phyloP scores from a whole-genome alignment of 2,329 filamentous ascomycete genomes.

The Fusarium xylarioides region DNA sequence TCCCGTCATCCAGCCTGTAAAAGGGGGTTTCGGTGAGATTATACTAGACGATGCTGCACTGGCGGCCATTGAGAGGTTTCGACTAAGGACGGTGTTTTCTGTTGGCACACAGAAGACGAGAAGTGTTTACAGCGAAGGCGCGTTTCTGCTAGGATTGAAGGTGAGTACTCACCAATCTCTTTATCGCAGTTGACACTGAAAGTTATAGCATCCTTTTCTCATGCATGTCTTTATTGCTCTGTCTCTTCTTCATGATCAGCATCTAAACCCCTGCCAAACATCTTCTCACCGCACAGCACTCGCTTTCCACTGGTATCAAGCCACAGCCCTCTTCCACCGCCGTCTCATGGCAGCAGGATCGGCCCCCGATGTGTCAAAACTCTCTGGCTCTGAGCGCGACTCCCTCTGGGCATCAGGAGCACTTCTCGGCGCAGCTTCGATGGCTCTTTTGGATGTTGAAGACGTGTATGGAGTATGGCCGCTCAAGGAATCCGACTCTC shows the following conservation, averaged over 20 bases:
- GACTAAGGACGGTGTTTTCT: slow-evolving; percentile 52
- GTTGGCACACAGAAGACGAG: slow-evolving; percentile 48
- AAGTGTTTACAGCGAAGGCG: slow-evolving; percentile 48
- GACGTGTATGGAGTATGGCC: slow-evolving; percentile 64
- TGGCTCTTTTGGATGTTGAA: slow-evolving; percentile 54
- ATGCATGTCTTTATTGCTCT: slow-evolving; percentile 64
- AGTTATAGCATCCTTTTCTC: slow-evolving; percentile 57
- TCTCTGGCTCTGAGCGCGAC: slow-evolving; percentile 54
- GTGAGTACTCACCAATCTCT: slow-evolving; percentile 39
- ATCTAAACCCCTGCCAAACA: slow-evolving; percentile 43
- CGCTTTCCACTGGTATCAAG: slow-evolving; percentile 58
- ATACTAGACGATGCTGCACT: slow-evolving; percentile 47
- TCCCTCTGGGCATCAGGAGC: slow-evolving; percentile 58
- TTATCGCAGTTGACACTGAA: background rate
- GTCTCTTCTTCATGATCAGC: slow-evolving; percentile 62
- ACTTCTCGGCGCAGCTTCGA: slow-evolving; percentile 56
- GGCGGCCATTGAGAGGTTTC: slow-evolving; percentile 53
- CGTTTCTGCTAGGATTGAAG: slow-evolving; percentile 50
- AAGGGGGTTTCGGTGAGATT: slow-evolving; percentile 34
- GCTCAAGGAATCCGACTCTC: slow-evolving; percentile 50
- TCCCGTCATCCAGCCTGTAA: slow-evolving; percentile 39
- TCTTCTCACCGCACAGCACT: slow-evolving; percentile 45
- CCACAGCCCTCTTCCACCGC: slow-evolving; percentile 57
- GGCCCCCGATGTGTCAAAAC: slow-evolving; percentile 35
- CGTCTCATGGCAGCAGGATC: slow-evolving; percentile 49